Percentiles rank a stretch among this genome's conserved stretches.
Conservation (phyloP, 805 yeast species). For the Wickerhamiella nectarea region DNA sequence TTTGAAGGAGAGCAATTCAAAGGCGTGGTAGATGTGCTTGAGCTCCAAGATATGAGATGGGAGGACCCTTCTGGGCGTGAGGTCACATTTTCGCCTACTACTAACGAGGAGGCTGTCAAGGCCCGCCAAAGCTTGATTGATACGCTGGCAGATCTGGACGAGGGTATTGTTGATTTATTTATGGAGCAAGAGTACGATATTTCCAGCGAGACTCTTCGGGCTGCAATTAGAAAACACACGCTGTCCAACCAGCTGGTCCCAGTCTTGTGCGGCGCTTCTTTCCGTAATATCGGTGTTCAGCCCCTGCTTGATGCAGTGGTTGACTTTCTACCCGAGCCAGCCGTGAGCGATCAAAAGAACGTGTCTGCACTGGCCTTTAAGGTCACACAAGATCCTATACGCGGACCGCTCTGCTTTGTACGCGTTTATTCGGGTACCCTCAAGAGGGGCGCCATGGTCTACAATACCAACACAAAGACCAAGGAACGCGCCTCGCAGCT, state of each 20-base stretch:
- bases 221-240: constrained; percentile 53
- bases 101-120: constrained; percentile 33
- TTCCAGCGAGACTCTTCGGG: constrained; percentile 38
- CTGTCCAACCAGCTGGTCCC: constrained; percentile 49
- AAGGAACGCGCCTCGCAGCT: constrained; percentile 54
- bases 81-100: constrained; percentile 31
- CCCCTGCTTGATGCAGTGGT: constrained; percentile 78
- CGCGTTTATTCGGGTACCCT: constrained; percentile 78
- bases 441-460: constrained; percentile 44
- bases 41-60: constrained; percentile 43
- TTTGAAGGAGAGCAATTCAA: constrained; percentile 43
- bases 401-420: constrained; percentile 74
- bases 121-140: constrained; percentile 72
- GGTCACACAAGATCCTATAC: constrained; percentile 64
- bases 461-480: constrained; percentile 57
- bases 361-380: constrained; percentile 82
- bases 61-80: constrained; percentile 35
- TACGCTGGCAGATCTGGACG: constrained; percentile 72
- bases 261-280: constrained; percentile 85
- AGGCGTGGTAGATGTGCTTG: constrained; percentile 67
- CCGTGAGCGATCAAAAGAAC: constrained; percentile 41
- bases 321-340: constrained; percentile 70
- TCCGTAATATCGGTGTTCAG: constrained; percentile 86
- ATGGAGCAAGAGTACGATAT: constrained; percentile 42
- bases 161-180: constrained; percentile 58